These are phyloP conservation scores for Penicillium sp. DNA, from an alignment of 2,329 filamentous ascomycete genomes.

Conservation along the genomic window DNA sequence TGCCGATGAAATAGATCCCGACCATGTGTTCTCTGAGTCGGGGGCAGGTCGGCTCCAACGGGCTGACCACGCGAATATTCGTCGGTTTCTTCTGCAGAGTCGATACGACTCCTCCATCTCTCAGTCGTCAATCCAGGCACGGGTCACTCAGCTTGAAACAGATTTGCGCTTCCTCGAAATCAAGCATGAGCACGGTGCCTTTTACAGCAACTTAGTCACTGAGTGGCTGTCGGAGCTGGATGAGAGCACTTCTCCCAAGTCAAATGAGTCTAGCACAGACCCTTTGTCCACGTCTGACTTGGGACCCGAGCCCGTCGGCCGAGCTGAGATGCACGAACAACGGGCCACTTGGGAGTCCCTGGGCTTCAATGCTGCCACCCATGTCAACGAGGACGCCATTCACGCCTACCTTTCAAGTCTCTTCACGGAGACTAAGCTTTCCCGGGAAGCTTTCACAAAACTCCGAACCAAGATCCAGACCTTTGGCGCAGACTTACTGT, in stretches of 20 bases:
- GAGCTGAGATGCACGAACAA: slow-evolving; percentile 57
- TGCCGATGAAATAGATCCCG: slow-evolving; percentile 4
- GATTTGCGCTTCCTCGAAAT: slow-evolving; percentile 54
- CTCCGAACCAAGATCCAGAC: slow-evolving; percentile 43
- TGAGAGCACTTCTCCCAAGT: slow-evolving; percentile 14
- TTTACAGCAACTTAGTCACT: slow-evolving; percentile 59
- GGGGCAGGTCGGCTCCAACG: slow-evolving; percentile 23
- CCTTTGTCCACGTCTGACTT: slow-evolving; percentile 29
- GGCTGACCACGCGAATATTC: slow-evolving; percentile 46
- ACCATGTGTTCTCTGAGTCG: slow-evolving; percentile 30
- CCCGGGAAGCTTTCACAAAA: slow-evolving; percentile 45
- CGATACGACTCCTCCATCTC: slow-evolving; percentile 57
- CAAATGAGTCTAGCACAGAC: slow-evolving; percentile 22
- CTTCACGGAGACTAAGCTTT: slow-evolving; percentile 48
- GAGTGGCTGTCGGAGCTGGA: slow-evolving; percentile 53
- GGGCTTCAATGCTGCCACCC: slow-evolving; percentile 52
- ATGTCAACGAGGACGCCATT: slow-evolving; percentile 52
- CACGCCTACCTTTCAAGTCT: slow-evolving; percentile 53
- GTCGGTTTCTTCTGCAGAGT: slow-evolving; percentile 57
- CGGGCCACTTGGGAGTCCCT: slow-evolving; percentile 57
- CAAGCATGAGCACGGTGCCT: slow-evolving; percentile 57
- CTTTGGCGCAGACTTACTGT: slow-evolving; percentile 37
- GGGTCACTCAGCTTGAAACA: slow-evolving; percentile 50
- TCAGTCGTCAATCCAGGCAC: slow-evolving; percentile 46
- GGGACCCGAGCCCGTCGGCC: slow-evolving; percentile 52